These are phyloP conservation scores for Platismatia glauca DNA, from an alignment of 495 filamentous ascomycete species.

Conservation along the genomic window DNA sequence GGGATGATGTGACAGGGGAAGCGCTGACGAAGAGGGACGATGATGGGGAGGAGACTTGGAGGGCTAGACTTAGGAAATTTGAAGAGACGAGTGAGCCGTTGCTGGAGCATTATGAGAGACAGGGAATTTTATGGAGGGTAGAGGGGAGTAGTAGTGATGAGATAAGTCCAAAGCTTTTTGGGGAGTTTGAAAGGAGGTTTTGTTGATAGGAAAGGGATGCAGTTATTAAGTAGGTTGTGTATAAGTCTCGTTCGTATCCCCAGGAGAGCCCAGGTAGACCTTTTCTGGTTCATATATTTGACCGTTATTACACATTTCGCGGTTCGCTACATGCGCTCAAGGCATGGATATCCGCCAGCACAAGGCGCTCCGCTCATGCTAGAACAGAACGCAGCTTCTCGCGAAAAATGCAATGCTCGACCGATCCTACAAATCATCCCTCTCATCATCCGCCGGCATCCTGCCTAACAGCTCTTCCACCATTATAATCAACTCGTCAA, in stretches of 20 bases:
- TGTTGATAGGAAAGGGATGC: slow-evolving; percentile 22
- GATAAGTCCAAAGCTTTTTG: slow-evolving; percentile 76
- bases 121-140: slow-evolving; percentile 82
- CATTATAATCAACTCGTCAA: slow-evolving; percentile 76
- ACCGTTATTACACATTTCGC: background rate
- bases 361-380: background rate
- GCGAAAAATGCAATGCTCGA: background rate
- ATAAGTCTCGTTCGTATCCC: no score
- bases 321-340: background rate
- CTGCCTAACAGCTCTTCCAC: slow-evolving; percentile 65
- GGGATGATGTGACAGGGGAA: slow-evolving; percentile 90
- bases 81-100: slow-evolving; percentile 77
- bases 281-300: background rate
- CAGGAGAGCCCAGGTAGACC: background rate
- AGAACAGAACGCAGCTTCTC: background rate
- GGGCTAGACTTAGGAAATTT: slow-evolving; percentile 67
- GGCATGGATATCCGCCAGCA: background rate
- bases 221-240: no score
- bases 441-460: slow-evolving; percentile 56
- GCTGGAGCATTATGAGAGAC: slow-evolving; percentile 77
- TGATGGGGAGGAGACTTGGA: slow-evolving; percentile 81
- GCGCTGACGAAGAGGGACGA: slow-evolving; percentile 70
- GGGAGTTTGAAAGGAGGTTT: slow-evolving; percentile 74
- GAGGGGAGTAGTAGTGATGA: slow-evolving; percentile 84
- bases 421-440: slow-evolving; percentile 6